Base-by-base conservation (phyloP, 2,329 filamentous ascomycete genomes). In the Paecilomyces formosus region DNA sequence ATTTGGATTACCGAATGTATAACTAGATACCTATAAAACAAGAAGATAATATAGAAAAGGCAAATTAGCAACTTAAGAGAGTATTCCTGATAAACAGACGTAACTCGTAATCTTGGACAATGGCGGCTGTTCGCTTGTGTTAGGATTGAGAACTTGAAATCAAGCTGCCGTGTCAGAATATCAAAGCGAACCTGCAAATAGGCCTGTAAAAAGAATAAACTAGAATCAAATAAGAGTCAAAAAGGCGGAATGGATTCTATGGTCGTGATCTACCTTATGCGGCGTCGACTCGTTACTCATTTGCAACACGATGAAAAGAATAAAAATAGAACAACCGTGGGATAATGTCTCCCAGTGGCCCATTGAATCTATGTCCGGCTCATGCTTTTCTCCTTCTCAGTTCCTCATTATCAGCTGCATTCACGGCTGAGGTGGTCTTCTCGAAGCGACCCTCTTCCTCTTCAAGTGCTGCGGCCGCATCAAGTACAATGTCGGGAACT, bases 401-500 rank as follows among this genome's bases (percentile, higher is more conserved):
- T 82, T 97, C 28, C 92, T 97, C 75, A 87, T 92, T 70, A 93
- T 96, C 89, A 87, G 90, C 9, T 88, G 89, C 49, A 85, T 92
- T 72, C 18, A 69, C 63, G 4, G 64, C 66, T 3, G 69, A 66
- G 8, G 66, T 61, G 31, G 64, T 61, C 33, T 66, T 61, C 54
- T 69, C 61, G 2, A 70, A 58, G 28, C 64, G 65, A 1, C 58
- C 69, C 28, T 65, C 65, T 56, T 74, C 70, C 22, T 74, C 66
- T 55, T 68, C 65, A 53, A 72, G 56, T 55, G 65, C 64, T 1
- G 67, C 59, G 3, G 70, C 70, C 1, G 69, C 70, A 35, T 76
- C 74, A 5, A 77, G 64, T 28, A 77, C 65, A 55, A 70, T 60
- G 22, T 72, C 67, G 55, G 68, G 22, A n/a, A 24, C 12, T 3